Conservation (phyloP, 2,329 filamentous ascomycete species). For the Cladophialophora carrionii region DNA sequence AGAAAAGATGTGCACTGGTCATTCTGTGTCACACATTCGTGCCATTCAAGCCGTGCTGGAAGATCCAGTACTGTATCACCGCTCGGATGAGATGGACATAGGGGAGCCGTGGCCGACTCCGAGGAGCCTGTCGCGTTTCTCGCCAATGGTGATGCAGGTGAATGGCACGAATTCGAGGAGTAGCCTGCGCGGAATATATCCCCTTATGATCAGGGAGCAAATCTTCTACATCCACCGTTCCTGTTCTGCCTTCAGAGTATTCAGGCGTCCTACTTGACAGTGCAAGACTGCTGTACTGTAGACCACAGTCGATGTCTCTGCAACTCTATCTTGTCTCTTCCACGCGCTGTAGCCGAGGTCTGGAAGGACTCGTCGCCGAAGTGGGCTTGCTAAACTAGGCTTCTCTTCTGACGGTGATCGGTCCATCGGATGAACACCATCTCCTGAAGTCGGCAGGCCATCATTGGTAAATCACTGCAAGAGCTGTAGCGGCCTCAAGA, state of each 20-base stretch:
- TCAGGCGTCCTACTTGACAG: too few species aligned
- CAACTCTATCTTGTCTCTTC: background rate
- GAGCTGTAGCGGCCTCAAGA: background rate
- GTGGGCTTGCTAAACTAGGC: background rate
- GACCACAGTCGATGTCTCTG: background rate
- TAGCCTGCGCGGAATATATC: background rate
- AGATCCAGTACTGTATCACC: background rate
- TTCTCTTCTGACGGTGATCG: background rate
- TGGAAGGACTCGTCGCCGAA: background rate
- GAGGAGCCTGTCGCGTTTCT: background rate
- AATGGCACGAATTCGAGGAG: background rate
- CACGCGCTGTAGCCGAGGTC: background rate
- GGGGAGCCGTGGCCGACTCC: background rate
- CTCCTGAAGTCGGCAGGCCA: background rate
- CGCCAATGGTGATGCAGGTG: background rate
- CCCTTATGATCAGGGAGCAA: background rate
- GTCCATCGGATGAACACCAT: background rate
- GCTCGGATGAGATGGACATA: background rate
- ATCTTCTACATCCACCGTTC: too few species aligned
- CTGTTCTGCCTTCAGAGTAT: too few species aligned
- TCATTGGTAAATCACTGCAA: background rate
- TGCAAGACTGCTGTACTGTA: too few species aligned
- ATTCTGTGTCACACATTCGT: background rate
- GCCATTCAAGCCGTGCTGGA: background rate
- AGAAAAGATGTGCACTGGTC: background rate